A percentile compares a stretch with the other conserved stretches of the same genome.
phyloP scores from a whole-genome alignment of 148 eudicot genomes.

The Mesembryanthemum crystallinum region DNA sequence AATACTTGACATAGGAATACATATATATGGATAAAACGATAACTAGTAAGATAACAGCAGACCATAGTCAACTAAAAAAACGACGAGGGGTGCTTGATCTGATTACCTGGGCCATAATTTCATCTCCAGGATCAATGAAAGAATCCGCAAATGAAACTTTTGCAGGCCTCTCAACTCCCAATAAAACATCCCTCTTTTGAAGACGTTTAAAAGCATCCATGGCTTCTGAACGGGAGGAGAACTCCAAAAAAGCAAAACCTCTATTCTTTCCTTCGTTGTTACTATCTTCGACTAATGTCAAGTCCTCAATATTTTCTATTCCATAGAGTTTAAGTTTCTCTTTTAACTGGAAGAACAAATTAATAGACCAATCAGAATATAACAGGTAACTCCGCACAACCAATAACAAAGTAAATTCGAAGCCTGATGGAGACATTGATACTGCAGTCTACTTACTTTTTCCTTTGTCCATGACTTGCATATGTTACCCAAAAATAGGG shows the following conservation, averaged over 20 bases:
- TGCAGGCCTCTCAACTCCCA: slow-evolving; percentile 95
- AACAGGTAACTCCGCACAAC: slow-evolving; percentile 34
- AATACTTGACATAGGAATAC: background rate
- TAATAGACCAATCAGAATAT: slow-evolving; percentile 38
- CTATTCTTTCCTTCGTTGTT: slow-evolving; percentile 75
- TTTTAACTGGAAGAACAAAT: slow-evolving; percentile 70
- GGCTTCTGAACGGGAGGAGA: slow-evolving; percentile 86
- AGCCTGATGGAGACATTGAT: slow-evolving; percentile 31
- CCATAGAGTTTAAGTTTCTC: slow-evolving; percentile 85
- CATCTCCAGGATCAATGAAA: slow-evolving; percentile 96
- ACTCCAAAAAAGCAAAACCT: slow-evolving; percentile 96
- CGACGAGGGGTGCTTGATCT: slow-evolving; percentile 15
- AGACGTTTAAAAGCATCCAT: slow-evolving; percentile 97
- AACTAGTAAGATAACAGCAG: slow-evolving; percentile 20
- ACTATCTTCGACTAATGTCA: slow-evolving; percentile 92
- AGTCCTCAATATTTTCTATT: slow-evolving; percentile 76
- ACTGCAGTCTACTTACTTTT: slow-evolving; percentile 72
- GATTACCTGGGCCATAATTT: slow-evolving; percentile 95
- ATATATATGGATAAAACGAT: background rate
- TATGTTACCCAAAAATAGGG: slow-evolving; percentile 94
- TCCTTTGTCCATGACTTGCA: slow-evolving; percentile 98
- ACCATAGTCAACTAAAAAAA: slow-evolving; percentile 12
- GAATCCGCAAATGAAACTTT: slow-evolving; percentile 98
- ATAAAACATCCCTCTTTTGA: slow-evolving; percentile 80
- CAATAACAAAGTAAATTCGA: slow-evolving; percentile 25